A percentile compares a stretch with the other conserved stretches of the same genome.
Conservation (phyloP, 208 protist genomes). For the Spongospora subterranea region DNA sequence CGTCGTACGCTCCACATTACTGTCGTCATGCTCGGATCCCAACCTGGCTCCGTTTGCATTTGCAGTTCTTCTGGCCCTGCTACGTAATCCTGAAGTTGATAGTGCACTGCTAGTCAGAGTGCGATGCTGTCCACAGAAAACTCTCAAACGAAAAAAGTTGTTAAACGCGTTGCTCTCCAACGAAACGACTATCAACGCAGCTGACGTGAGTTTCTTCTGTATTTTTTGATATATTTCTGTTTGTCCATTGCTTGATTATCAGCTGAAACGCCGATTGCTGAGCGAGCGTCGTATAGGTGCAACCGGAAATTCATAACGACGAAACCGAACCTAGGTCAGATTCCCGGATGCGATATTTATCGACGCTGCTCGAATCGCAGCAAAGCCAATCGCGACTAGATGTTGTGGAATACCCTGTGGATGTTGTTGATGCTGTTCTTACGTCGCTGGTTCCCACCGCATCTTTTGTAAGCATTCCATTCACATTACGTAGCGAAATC, state of each 20-base stretch:
- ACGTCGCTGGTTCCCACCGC: neutral
- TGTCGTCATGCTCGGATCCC: neutral
- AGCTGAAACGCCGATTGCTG: no score
- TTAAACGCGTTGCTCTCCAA: neutral
- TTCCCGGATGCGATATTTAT: neutral
- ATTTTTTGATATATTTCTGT: no score
- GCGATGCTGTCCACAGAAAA: neutral
- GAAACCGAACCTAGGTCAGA: neutral
- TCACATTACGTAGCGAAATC: neutral
- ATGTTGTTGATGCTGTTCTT: neutral
- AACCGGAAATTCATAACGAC: neutral
- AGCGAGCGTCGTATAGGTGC: neutral
- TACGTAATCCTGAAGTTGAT: constrained; percentile 11
- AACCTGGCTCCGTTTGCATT: neutral
- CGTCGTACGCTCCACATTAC: neutral
- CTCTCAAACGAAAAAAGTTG: neutral
- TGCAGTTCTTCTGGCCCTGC: neutral
- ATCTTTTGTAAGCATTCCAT: neutral
- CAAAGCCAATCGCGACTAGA: neutral
- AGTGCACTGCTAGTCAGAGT: neutral
- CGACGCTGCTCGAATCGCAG: neutral
- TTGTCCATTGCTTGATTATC: no score
- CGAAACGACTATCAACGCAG: neutral
- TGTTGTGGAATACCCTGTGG: neutral
- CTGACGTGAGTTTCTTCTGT: no score